These are phyloP conservation scores for Gossypium thurberi DNA, from an alignment of 345 rosid species.

Conservation along the genomic window DNA sequence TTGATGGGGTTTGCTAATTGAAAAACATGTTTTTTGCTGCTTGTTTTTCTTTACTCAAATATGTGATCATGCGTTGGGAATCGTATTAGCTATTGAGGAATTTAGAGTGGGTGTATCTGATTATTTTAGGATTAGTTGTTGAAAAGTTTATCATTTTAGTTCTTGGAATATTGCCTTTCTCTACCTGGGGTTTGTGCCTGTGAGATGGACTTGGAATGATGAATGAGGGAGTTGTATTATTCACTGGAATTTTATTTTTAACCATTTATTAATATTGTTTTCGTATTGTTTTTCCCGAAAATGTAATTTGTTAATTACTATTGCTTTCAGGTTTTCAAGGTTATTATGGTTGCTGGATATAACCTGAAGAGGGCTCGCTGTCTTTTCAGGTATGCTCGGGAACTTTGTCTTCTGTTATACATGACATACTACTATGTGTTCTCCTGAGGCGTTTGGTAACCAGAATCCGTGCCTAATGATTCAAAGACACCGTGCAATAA, in stretches of 20 bases:
- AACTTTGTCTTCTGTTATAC: not conserved
- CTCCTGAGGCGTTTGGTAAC: not conserved
- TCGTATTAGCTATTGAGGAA: not conserved
- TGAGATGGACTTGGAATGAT: not conserved
- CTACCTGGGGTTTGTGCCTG: not conserved
- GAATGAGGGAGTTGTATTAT: not conserved
- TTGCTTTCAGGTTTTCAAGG: constrained; percentile 22
- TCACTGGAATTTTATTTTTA: not conserved
- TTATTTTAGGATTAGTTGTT: not conserved
- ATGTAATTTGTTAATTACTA: too few relatives aligned
- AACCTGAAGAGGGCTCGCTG: constrained; percentile 19
- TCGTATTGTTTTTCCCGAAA: not conserved
- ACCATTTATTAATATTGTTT: not conserved
- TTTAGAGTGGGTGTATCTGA: too few relatives aligned
- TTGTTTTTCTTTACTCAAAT: not conserved
- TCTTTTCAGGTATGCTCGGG: constrained; percentile 22
- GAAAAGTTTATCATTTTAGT: not conserved
- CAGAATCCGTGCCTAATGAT: not conserved
- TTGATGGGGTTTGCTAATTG: not conserved
- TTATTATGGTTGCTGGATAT: constrained; percentile 39
- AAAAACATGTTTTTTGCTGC: not conserved
- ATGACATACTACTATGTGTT: not conserved
- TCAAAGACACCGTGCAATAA: not conserved
- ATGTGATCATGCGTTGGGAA: not conserved
- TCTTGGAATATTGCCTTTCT: not conserved